Conservation (phyloP, 2,329 filamentous ascomycete species). For the Colletotrichum sp. region DNA sequence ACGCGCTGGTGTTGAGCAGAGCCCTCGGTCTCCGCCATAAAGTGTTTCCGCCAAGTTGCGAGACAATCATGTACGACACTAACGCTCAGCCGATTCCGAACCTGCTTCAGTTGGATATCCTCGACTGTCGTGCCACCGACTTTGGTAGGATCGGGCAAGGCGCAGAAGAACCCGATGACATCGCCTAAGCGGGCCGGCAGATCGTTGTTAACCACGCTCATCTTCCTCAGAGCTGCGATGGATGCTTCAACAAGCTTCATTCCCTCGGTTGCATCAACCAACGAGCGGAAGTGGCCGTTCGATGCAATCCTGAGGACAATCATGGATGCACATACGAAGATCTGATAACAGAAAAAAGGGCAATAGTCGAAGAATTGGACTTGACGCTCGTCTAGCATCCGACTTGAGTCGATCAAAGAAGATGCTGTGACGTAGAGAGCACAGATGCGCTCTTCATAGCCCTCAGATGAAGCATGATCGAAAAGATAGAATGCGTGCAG, state of each 20-base stretch:
- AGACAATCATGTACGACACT: background rate
- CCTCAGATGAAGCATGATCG: background rate
- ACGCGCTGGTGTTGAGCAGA: background rate
- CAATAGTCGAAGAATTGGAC: background rate
- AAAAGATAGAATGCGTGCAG: background rate
- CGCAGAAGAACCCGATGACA: background rate
- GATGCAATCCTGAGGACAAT: background rate
- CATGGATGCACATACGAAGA: background rate
- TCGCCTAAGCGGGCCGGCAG: background rate
- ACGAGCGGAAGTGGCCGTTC: background rate
- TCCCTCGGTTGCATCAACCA: background rate
- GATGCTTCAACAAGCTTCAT: background rate
- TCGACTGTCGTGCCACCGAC: background rate
- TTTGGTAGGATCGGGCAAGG: background rate
- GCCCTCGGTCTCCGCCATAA: background rate
- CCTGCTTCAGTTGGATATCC: background rate
- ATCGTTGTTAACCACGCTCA: background rate
- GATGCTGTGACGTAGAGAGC: background rate
- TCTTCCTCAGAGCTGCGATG: background rate
- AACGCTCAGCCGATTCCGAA: background rate
- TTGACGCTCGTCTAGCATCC: background rate
- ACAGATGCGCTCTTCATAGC: background rate
- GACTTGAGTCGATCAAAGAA: background rate
- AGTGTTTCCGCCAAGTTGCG: background rate
- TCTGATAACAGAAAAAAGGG: background rate